Base-by-base conservation (phyloP, 2,329 filamentous ascomycete genomes). In the Xylariaceae sp. region DNA sequence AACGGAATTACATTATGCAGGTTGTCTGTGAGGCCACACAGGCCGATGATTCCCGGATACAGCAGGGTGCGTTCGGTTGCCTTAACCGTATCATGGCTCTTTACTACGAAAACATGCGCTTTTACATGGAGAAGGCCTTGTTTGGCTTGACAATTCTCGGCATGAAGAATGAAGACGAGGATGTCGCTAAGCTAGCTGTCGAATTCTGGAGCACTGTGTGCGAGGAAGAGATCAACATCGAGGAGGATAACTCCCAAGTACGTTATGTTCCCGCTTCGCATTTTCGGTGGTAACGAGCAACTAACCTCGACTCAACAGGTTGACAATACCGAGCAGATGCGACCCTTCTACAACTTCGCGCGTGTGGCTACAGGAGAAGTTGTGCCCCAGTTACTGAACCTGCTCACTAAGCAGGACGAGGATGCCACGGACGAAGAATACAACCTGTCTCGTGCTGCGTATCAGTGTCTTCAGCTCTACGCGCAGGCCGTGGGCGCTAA, bases 131-230 rank as follows among this genome's bases (percentile, higher is more conserved):
- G 82, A 97, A 97, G 85, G 94, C 94, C 42, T 83, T 99, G 49
- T 99, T 99, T 70, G 94, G 94, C 60, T 83, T 99, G 47, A 99
- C 94, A 45, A 96, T 99, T 64, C 87, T 96, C 73, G 94, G 94
- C 67, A 99, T 99, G 94, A 97, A 96, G 84, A 95, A 87, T 70
- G 88, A 92, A 6, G 94, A 99, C 69, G 94, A 99, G 76, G 94
- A 99, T 73, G 94, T 99, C 56, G 90, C 94, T 63, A 99, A 99
- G 82, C 83, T 99, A 58, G 94, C 94, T 44, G 92, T 99, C 66
- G 94, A 99, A 74, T 99, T 99, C 79, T 99, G 94, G 94, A 97
- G 93, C 80, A 97, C 94, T n/a, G 94, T 99, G 53, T 99, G 94
- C 75, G 94, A 99, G 75, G 94, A 99, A 77, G 94, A 99, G 76